Base-by-base conservation (phyloP, 257 asterid genomes). In the Gentiana straminea region DNA sequence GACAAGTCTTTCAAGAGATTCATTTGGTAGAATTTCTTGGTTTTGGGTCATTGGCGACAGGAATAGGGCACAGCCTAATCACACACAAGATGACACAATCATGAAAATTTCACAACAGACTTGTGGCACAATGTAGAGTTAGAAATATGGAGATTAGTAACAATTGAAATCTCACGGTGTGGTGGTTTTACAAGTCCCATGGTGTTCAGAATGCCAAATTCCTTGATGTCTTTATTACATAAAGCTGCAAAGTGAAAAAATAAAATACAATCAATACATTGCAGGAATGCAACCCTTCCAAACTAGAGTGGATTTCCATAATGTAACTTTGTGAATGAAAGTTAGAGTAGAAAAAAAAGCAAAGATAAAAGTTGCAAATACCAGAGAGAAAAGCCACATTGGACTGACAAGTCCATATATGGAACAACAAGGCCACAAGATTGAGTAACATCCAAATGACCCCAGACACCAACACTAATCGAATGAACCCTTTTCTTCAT, bases 191-290 rank as follows among this genome's bases (percentile, higher is more conserved):
- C 84, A 63, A 87, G 70, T 62, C 98, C 98, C 92, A 87, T 78
- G 44, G 81, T 78, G 84, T 79, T 67, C 66, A 87, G 65, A 75
- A 81, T 68, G 62, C 68, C 86, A 70, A 73, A 84, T 35, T 86
- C 88, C 79, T 78, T 85, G 75, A 95, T 84, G 8, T 84, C 94
- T 78, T 80, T 91, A 80, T 87, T 91, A 80, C 96, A 91, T 54
- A 84, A 79, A 71, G 88, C 96, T 91, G 94, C 79, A 74, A 32
- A 66, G 47, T 46, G 67, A 66, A 49, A 24, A 24, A 24, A 24
- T 0, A 63, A 55, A 63, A 24, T 12, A 34, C 41, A 43, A 61
- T 51, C 49, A 64, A 41, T 47, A 50, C 54, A 33, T 43, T 49
- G 50, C 13, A 8, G 35, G 34, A 4, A 13, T 9, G 49, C 12